phyloP scores from a whole-genome alignment of 352 stramenopile species.

The Phytopythium chamaehyphon region DNA sequence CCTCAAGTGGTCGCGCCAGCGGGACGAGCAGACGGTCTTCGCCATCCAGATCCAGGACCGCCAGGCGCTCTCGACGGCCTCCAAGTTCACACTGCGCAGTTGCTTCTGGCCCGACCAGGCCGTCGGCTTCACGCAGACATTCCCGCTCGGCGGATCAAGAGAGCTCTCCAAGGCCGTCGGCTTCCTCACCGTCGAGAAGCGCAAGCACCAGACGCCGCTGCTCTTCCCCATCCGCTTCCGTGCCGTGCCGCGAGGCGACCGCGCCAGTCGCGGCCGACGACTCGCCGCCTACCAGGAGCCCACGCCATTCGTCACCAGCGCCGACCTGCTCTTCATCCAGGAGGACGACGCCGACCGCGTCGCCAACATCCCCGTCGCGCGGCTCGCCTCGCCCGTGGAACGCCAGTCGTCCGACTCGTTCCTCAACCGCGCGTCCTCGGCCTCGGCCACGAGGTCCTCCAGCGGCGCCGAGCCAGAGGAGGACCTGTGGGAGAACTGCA shows the following conservation, averaged over 20 bases:
- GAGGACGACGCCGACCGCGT: constrained; percentile 39
- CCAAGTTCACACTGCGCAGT: constrained; percentile 60
- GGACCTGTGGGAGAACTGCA: constrained; percentile 42
- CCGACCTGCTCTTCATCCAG: constrained; percentile 49
- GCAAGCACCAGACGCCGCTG: constrained; percentile 52
- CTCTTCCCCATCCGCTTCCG: constrained; percentile 60
- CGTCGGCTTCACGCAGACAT: constrained; percentile 52
- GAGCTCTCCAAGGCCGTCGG: constrained; percentile 52
- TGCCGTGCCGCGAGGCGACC: constrained; percentile 29
- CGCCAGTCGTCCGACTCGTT: constrained; percentile 10
- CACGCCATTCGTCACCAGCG: constrained; percentile 44
- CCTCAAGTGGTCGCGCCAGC: constrained; percentile 51
- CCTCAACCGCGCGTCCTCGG: constrained; percentile 6
- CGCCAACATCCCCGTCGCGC: constrained; percentile 31
- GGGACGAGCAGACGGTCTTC: constrained; percentile 64
- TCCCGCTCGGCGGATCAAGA: constrained; percentile 41
- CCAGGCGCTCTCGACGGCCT: constrained; percentile 36
- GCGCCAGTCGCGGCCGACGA: constrained; percentile 9
- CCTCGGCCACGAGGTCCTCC: background rate
- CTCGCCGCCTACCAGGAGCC: constrained; percentile 17
- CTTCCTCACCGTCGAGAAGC: constrained; percentile 63
- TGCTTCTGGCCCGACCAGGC: constrained; percentile 47
- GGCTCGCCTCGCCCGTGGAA: constrained; percentile 13
- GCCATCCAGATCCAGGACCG: constrained; percentile 50
- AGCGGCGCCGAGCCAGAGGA: constrained; percentile 14